These are phyloP conservation scores for Rubia peregrina DNA, from an alignment of 305 asterid species.

Conservation along the genomic window DNA sequence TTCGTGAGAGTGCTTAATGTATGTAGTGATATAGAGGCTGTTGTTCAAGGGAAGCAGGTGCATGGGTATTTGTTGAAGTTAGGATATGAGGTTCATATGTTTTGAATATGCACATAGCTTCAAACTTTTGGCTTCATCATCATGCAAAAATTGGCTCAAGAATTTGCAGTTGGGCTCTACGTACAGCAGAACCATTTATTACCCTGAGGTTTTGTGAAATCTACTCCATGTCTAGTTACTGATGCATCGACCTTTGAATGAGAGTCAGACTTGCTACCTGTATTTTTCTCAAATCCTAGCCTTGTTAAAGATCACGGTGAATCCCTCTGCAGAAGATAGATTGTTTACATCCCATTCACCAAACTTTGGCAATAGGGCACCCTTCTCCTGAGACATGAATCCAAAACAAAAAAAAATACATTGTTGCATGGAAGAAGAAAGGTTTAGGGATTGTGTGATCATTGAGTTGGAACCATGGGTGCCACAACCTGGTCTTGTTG, in stretches of 20 bases:
- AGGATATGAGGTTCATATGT: conserved; percentile 70
- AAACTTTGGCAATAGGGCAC: conserved; percentile 86
- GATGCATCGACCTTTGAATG: conserved; percentile 48
- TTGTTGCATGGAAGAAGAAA: conserved; percentile 41
- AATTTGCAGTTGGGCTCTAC: conserved; percentile 59
- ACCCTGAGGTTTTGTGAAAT: conserved; percentile 67
- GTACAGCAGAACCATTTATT: conserved; percentile 89
- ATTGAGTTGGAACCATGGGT: conserved; percentile 84
- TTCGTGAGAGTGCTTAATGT: conserved; percentile 89
- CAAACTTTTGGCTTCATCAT: conserved; percentile 29
- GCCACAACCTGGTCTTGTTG: conserved; percentile 83
- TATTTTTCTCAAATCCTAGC: conserved; percentile 90
- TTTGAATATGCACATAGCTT: conserved; percentile 44
- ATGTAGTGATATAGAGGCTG: conserved; percentile 53
- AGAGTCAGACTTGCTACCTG: conserved; percentile 90
- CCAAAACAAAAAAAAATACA: too few species aligned
- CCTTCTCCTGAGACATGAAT: conserved; percentile 51
- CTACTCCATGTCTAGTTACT: conserved; percentile 41
- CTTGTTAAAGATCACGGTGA: conserved; percentile 89
- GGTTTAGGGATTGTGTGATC: conserved; percentile 44
- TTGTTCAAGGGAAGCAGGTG: conserved; percentile 48
- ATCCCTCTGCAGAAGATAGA: conserved; percentile 95
- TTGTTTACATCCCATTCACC: conserved; percentile 98
- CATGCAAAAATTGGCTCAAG: conserved; percentile 35
- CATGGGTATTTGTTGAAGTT: conserved; percentile 56